Percentiles rank a stretch among this genome's conserved stretches.
Evolutionary conservation across 192 early-diverging fungal genomes (phyloP).

Genomic region (Coemansia sp.): DNA sequence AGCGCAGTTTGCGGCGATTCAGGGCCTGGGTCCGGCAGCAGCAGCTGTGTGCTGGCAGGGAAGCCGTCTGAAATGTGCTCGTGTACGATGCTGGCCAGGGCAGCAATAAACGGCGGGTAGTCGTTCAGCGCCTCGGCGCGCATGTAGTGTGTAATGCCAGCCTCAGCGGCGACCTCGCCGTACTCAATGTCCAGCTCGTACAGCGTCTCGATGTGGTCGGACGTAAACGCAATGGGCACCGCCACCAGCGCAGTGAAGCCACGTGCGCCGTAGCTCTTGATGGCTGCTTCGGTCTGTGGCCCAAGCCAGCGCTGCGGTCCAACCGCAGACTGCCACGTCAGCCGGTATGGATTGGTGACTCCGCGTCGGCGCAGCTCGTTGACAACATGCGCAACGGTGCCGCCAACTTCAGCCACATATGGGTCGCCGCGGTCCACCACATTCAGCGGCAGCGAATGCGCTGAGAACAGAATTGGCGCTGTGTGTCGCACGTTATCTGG

Average conservation of each 20-base stretch:
- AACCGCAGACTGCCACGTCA: conserved; percentile 96
- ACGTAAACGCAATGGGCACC: conserved; percentile 94
- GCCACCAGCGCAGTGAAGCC: conserved; percentile 81
- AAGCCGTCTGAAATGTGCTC: conserved; percentile 66
- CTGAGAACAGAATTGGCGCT: conserved; percentile 89
- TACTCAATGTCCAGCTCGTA: conserved; percentile 97
- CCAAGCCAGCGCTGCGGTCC: conserved; percentile 91
- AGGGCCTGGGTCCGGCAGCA: conserved; percentile 42
- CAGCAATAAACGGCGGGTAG: conserved; percentile 85
- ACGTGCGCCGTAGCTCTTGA: conserved; percentile 71
- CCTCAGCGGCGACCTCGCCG: conserved; percentile 77
- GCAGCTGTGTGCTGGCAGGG: conserved; percentile 40
- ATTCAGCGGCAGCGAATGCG: conserved; percentile 92
- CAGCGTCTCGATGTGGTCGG: conserved; percentile 95
- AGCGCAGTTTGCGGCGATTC: conserved; percentile 37
- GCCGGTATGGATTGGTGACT: conserved; percentile 75
- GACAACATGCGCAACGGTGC: conserved; percentile 82
- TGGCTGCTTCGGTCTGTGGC: conserved; percentile 80
- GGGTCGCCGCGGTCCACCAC: conserved; percentile 90
- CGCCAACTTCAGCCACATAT: conserved; percentile 83
- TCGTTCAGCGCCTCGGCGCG: conserved; percentile 92
- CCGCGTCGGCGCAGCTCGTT: conserved; percentile 60
- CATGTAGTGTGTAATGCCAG: conserved; percentile 79
- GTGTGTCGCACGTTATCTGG: conserved; percentile 66
- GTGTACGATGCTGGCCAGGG: conserved; percentile 83